phyloP scores from a whole-genome alignment of 768 basidiomycete genomes.

The Cyclocybe cylindracea region DNA sequence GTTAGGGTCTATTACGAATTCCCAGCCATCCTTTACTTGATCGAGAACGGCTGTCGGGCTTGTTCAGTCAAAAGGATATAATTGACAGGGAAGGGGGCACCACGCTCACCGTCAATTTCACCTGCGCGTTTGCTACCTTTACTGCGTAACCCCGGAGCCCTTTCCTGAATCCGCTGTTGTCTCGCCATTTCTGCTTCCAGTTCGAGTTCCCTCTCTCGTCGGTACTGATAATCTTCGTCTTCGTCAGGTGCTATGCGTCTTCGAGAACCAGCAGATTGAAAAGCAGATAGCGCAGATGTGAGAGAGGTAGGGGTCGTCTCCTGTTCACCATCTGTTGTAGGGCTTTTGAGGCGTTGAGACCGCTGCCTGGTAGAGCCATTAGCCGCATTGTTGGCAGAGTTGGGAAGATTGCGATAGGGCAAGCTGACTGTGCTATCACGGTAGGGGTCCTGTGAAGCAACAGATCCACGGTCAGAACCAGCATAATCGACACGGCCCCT shows the following conservation, averaged over 20 bases:
- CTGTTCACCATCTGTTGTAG: slow-evolving; percentile 31
- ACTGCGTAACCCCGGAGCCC: slow-evolving; percentile 55
- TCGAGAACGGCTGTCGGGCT: slow-evolving; percentile 68
- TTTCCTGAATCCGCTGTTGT: slow-evolving; percentile 71
- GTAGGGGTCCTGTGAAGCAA: slow-evolving; percentile 42
- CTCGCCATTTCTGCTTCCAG: slow-evolving; percentile 63
- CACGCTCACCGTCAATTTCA: slow-evolving; percentile 78
- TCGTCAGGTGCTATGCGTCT: slow-evolving; percentile 55
- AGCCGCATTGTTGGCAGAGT: slow-evolving; percentile 11
- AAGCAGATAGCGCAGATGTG: slow-evolving; percentile 64
- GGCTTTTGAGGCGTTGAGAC: slow-evolving; percentile 34
- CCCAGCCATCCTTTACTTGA: slow-evolving; percentile 89
- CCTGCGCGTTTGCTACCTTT: slow-evolving; percentile 64
- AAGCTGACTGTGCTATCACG: slow-evolving; percentile 51
- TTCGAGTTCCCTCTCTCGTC: slow-evolving; percentile 59
- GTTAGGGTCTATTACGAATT: slow-evolving; percentile 80
- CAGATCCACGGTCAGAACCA: slow-evolving; percentile 48
- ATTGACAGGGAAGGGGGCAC: background rate
- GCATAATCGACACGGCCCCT: slow-evolving; percentile 60
- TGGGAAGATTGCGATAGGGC: slow-evolving; percentile 12
- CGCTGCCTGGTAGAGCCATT: slow-evolving; percentile 16
- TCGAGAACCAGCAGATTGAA: slow-evolving; percentile 64
- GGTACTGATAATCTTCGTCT: slow-evolving; percentile 54
- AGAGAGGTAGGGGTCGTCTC: slow-evolving; percentile 49
- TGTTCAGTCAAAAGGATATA: background rate